phyloP scores from a whole-genome alignment of 306 rosid species.

The Lotus japonicus region DNA sequence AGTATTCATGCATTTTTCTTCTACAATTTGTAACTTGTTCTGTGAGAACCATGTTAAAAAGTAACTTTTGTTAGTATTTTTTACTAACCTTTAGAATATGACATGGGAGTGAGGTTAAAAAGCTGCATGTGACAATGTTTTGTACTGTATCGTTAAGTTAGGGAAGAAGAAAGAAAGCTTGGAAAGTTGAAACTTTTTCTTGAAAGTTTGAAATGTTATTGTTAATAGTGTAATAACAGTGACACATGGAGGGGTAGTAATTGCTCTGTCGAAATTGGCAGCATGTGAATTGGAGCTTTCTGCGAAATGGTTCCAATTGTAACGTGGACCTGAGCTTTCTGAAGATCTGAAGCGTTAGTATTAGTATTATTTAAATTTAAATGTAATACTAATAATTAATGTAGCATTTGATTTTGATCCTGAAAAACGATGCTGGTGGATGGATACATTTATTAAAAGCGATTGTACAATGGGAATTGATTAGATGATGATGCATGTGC shows the following conservation, averaged over 20 bases:
- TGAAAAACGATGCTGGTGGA: constrained; percentile 5
- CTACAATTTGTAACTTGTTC: background rate
- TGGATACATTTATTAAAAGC: background rate
- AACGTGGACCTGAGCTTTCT: constrained; percentile 20
- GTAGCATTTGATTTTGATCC: background rate
- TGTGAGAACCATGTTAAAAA: background rate
- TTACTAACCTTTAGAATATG: background rate
- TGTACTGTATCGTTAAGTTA: constrained; percentile 6
- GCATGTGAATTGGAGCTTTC: constrained; percentile 27
- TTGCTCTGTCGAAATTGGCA: constrained; percentile 24
- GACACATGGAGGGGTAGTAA: constrained; percentile 13
- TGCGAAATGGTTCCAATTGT: constrained; percentile 28
- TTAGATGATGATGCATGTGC: constrained; percentile 3
- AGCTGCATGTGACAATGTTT: constrained; percentile 26
- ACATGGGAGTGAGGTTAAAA: constrained; percentile 16
- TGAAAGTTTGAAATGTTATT: constrained; percentile 27
- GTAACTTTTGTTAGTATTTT: background rate
- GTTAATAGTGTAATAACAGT: background rate
- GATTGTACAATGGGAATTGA: no score
- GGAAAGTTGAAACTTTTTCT: constrained; percentile 25
- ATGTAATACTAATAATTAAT: background rate
- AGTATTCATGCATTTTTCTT: no score
- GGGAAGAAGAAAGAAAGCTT: background rate
- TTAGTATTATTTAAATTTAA: background rate
- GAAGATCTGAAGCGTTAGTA: background rate